A percentile compares a stretch with the other conserved stretches of the same genome.
phyloP scores from a whole-genome alignment of 306 rosid genomes.

The Cucumis hystrix region DNA sequence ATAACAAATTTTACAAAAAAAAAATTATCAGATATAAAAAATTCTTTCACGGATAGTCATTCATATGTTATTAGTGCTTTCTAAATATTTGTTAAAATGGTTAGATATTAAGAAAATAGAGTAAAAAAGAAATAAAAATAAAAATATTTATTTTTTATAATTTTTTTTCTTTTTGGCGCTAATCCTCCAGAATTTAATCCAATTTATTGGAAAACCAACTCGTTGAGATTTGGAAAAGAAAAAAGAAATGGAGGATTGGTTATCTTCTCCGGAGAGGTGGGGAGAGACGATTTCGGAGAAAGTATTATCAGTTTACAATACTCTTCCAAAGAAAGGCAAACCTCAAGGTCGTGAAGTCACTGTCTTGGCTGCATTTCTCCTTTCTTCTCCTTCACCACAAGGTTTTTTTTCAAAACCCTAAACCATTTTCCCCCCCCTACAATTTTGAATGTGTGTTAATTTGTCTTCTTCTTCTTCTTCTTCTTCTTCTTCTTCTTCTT shows the following conservation, averaged over 20 bases:
- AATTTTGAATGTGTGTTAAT: background rate
- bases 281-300: conserved; percentile 38
- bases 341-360: conserved; percentile 90
- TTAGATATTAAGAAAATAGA: too few relatives aligned
- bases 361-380: conserved; percentile 70
- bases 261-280: conserved; percentile 15
- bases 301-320: conserved; percentile 39
- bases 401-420: conserved; percentile 23
- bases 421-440: background rate
- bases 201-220: too few relatives aligned
- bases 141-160: too few relatives aligned
- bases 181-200: too few relatives aligned
- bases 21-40: too few relatives aligned
- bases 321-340: conserved; percentile 80
- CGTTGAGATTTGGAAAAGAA: background rate
- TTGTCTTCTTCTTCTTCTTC: background rate
- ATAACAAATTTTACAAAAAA: too few relatives aligned
- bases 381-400: conserved; percentile 51
- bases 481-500: background rate
- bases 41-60: too few relatives aligned
- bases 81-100: too few relatives aligned
- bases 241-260: conserved; percentile 9
- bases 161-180: too few relatives aligned
- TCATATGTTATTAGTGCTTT: too few relatives aligned
- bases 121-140: too few relatives aligned